Evolutionary conservation across 805 yeast genomes (phyloP), one percentile per base, ranked within the genome.

Genomic region (Nakazawaea peltata): DNA sequence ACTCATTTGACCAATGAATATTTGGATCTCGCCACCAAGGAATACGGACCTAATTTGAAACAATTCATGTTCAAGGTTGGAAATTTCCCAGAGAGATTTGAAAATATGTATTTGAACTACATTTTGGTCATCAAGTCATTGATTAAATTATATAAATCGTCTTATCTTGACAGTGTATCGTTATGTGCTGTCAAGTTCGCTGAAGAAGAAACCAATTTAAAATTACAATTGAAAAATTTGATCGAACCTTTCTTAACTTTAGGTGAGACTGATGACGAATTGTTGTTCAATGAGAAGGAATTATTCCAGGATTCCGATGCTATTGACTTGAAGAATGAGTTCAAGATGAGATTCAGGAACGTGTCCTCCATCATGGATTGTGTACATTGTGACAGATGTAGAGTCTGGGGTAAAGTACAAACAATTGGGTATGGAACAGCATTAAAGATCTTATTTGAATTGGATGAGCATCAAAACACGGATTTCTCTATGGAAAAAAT

Each of bases 341-440:
- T 92, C 62, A 72, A 90, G 42, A 59, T 71, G 26, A 79, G 94
- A 34, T 94, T 92, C 57, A 79, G 77, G 51, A 92, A 92, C 53
- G 94, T 92, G 17, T 79, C 94, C 15, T 80, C 84, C 33, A 76
- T 92, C 29, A 92, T 92, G 97, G 96, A 90, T 56, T 92, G 99
- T 63, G 97, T 92, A 27, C 97, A 95, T 26, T 92, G 99, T 64
- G 98, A 92, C 54, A 71, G 97, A 53, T 92, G 99, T 57, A 74
- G 97, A 50, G 66, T 92, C 59, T 92, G 99, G 99, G 98, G 98
- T 8, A 92, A 92, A 57, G 74, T 92, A 21, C 98, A 92, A 63
- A 86, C 95, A 2, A 85, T 92, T 12, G 99, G 99, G 15, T 92
- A 92, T 56, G 99, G 97, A 14, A 92, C 99, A 7, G 94, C 96